A percentile compares a stretch with the other conserved stretches of the same genome.
Conservation (phyloP, 1,139 yeast species). For the Zhuliangozyma blackwelliae region DNA sequence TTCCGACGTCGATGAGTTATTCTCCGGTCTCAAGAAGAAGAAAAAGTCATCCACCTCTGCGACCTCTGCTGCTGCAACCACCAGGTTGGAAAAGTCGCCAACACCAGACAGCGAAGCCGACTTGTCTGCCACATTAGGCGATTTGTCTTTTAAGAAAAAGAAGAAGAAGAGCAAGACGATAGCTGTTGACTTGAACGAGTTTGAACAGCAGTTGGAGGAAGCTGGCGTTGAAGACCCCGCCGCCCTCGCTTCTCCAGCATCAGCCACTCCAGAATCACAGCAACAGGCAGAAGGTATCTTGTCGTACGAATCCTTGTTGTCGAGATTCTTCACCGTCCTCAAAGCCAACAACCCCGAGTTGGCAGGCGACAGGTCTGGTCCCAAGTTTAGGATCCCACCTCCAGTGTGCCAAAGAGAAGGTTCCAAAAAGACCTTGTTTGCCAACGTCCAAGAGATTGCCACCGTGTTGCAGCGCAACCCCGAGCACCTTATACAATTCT, state of each 20-base stretch:
- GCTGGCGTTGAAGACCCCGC: slow-evolving; percentile 73
- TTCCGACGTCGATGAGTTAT: slow-evolving; percentile 45
- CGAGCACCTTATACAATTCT: slow-evolving; percentile 92
- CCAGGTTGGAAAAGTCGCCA: slow-evolving; percentile 11
- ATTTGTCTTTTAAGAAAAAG: slow-evolving; percentile 77
- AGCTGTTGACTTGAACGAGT: slow-evolving; percentile 62
- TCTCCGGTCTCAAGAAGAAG: slow-evolving; percentile 53
- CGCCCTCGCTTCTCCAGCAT: slow-evolving; percentile 17
- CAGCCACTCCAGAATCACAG: slow-evolving; percentile 9
- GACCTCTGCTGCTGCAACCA: slow-evolving; percentile 23
- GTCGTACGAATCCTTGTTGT: slow-evolving; percentile 72
- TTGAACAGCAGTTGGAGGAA: slow-evolving; percentile 83
- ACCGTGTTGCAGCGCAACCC: slow-evolving; percentile 94
- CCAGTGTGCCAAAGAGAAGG: slow-evolving; percentile 98
- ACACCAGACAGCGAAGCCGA: slow-evolving; percentile 47
- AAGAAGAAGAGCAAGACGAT: slow-evolving; percentile 77
- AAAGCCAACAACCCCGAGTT: slow-evolving; percentile 95
- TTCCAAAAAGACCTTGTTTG: slow-evolving; percentile 90
- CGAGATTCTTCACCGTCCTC: slow-evolving; percentile 79
- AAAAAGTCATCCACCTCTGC: slow-evolving; percentile 29
- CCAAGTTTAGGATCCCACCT: slow-evolving; percentile 95
- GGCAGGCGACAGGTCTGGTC: slow-evolving; percentile 93
- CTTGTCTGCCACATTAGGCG: slow-evolving; percentile 63
- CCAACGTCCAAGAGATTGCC: slow-evolving; percentile 92
- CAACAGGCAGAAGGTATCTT: slow-evolving; percentile 49